These are phyloP conservation scores for Stemphylium beticola DNA, from an alignment of 2,329 filamentous ascomycete species.

Conservation along the genomic window DNA sequence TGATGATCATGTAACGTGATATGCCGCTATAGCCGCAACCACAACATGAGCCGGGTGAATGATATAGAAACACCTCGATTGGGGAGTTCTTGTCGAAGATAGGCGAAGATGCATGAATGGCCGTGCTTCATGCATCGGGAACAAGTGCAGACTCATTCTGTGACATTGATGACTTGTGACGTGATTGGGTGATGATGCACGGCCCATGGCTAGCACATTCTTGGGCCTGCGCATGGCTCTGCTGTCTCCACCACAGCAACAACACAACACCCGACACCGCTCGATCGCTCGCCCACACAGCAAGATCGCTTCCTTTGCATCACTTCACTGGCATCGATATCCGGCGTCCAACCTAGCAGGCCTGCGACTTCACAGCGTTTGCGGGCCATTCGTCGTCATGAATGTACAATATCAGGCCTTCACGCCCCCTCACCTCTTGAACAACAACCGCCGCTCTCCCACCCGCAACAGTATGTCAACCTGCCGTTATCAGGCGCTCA, in stretches of 20 bases:
- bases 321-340: not conserved
- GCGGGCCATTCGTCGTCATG: constrained; percentile 53
- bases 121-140: no score
- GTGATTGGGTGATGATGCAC: constrained; percentile 6
- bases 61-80: no score
- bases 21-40: no score
- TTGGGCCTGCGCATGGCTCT: constrained; percentile 22
- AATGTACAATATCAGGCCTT: constrained; percentile 67
- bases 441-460: constrained; percentile 62
- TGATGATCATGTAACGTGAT: not conserved
- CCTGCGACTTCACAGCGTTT: constrained; percentile 24
- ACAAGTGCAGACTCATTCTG: not conserved
- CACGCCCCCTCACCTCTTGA: constrained; percentile 67
- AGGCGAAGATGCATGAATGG: no score
- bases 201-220: not conserved
- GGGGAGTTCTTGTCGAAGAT: no score
- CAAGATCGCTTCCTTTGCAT: constrained; percentile 4
- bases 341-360: constrained; percentile 16
- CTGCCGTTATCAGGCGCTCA: constrained; percentile 12
- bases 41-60: no score
- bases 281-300: constrained; percentile 5
- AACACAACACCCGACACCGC: constrained; percentile 25
- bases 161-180: constrained; percentile 10
- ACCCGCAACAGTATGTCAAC: constrained; percentile 62
- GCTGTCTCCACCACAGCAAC: constrained; percentile 26